A percentile compares a stretch with the other conserved stretches of the same genome.
These are phyloP conservation scores for Chytriomyces confervae DNA, from an alignment of 192 early-diverging fungal species.

Conservation along the genomic window DNA sequence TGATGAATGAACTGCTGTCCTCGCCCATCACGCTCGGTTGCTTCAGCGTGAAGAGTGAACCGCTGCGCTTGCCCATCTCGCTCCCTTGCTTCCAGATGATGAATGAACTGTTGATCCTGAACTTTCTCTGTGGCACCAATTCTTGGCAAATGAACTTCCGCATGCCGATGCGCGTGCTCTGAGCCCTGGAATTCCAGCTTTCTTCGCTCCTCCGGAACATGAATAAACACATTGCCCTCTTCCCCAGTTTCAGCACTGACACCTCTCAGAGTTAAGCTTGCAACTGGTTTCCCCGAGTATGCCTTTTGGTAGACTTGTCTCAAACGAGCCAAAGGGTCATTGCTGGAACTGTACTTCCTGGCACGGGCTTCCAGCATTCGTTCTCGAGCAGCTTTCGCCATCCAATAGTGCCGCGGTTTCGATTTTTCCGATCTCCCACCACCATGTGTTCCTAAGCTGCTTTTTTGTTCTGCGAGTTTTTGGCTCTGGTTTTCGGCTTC, in stretches of 20 bases:
- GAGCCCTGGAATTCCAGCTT: too few relatives aligned
- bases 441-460: background rate
- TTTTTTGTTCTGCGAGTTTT: background rate
- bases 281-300: conserved; percentile 6
- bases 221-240: background rate
- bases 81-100: too few relatives aligned
- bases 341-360: background rate
- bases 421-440: conserved; percentile 3
- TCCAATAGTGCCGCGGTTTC: conserved; percentile 25
- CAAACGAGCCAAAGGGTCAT: conserved; percentile 26
- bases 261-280: conserved; percentile 3
- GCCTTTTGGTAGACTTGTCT: conserved; percentile 30
- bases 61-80: too few relatives aligned
- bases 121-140: too few relatives aligned
- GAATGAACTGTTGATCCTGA: too few relatives aligned
- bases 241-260: background rate
- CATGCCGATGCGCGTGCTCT: too few relatives aligned
- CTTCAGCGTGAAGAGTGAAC: too few relatives aligned
- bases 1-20: too few relatives aligned
- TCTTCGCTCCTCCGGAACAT: too few relatives aligned
- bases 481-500: background rate
- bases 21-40: too few relatives aligned
- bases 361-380: conserved; percentile 27
- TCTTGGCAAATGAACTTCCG: too few relatives aligned
- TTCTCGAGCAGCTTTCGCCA: conserved; percentile 17